Conservation (phyloP, 179 eudicot genomes). For the Beta macrorhiza region DNA sequence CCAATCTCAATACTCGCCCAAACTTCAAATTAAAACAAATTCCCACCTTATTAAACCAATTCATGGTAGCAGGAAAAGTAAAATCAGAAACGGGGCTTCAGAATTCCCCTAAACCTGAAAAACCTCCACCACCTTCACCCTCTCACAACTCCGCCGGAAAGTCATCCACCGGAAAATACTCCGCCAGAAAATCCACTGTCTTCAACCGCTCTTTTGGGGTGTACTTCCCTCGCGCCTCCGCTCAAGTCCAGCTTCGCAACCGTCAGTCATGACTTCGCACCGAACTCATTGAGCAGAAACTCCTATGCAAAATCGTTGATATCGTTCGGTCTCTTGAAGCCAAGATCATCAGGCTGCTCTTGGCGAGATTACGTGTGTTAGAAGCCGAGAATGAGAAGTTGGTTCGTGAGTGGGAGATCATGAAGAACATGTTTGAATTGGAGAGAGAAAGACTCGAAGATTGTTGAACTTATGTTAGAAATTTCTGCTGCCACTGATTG, state of each 20-base stretch:
- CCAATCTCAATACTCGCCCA: neutral
- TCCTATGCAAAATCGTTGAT: constrained; percentile 55
- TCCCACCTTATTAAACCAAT: neutral
- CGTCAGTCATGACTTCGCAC: constrained; percentile 66
- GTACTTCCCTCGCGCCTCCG: constrained; percentile 78
- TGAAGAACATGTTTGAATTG: constrained; percentile 34
- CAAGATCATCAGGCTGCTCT: constrained; percentile 44
- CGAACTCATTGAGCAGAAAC: constrained; percentile 68
- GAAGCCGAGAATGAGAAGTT: constrained; percentile 57
- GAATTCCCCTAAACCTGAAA: constrained; percentile 40
- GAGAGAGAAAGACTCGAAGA: constrained; percentile 34
- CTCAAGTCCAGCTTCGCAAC: constrained; percentile 80
- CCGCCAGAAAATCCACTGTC: constrained; percentile 20
- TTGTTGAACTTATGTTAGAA: constrained; percentile 37
- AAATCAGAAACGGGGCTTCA: constrained; percentile 70
- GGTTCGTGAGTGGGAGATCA: constrained; percentile 42
- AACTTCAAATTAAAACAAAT: neutral
- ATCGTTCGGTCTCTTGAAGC: constrained; percentile 66
- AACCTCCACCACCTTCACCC: constrained; percentile 29
- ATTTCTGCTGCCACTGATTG: neutral
- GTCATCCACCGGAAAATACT: too few species aligned
- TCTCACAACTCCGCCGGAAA: constrained; percentile 14
- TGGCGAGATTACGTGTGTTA: constrained; percentile 38
- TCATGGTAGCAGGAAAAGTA: constrained; percentile 81
- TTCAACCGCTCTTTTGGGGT: constrained; percentile 73